Evolutionary conservation across 768 basidiomycete genomes (phyloP).

Genomic region (Boletus reticulatus): DNA sequence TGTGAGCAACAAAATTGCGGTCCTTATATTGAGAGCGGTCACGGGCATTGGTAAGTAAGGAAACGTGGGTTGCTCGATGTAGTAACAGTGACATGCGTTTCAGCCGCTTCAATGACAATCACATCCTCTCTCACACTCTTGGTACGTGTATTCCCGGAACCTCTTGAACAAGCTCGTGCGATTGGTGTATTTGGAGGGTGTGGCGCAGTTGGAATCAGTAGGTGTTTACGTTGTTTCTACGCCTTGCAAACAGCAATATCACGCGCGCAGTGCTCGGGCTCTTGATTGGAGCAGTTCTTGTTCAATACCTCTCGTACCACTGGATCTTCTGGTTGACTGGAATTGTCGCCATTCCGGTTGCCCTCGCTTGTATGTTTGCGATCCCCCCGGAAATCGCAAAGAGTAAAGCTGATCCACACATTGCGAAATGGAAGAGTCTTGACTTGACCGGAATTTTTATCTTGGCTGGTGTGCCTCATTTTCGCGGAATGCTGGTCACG

Average conservation of each 20-base stretch:
- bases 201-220: constrained; percentile 46
- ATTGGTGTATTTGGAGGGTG: constrained; percentile 47
- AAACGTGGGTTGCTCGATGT: not conserved
- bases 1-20: constrained; percentile 40
- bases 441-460: constrained; percentile 40
- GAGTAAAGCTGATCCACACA: not conserved
- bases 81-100: constrained; percentile 2
- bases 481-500: not conserved
- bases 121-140: constrained; percentile 51
- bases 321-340: constrained; percentile 53
- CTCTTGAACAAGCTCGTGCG: constrained; percentile 44
- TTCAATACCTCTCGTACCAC: constrained; percentile 39
- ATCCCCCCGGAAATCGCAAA: constrained; percentile 29
- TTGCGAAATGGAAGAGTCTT: constrained; percentile 30
- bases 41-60: constrained; percentile 42
- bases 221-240: not conserved
- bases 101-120: constrained; percentile 49
- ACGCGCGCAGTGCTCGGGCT: constrained; percentile 36
- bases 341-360: constrained; percentile 36
- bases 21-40: constrained; percentile 51
- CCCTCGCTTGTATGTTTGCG: constrained; percentile 31
- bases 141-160: constrained; percentile 49
- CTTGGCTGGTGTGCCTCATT: constrained; percentile 31
- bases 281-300: constrained; percentile 42
- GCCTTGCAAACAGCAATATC: not conserved